Percentiles rank a stretch among this genome's conserved stretches.
phyloP scores from a whole-genome alignment of 345 rosid genomes.

The Rhizophora apiculata region DNA sequence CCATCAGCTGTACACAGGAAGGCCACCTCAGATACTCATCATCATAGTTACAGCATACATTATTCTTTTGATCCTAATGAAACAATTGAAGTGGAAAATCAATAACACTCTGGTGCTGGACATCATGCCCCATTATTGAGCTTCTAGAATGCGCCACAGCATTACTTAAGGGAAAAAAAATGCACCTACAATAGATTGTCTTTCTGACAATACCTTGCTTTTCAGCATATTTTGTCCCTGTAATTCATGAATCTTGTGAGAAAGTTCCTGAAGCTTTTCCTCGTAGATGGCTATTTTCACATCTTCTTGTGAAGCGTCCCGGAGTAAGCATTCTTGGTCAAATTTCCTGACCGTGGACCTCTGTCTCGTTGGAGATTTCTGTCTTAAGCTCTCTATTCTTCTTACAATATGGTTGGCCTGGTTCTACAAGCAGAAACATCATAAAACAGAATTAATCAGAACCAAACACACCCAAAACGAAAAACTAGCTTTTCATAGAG shows the following conservation, averaged over 20 bases:
- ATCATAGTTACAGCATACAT: too few species aligned
- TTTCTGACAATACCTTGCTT: constrained; percentile 44
- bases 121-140: neutral
- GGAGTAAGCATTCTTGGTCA: constrained; percentile 22
- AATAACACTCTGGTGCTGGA: too few species aligned
- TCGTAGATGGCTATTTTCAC: constrained; percentile 34
- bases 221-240: constrained; percentile 52
- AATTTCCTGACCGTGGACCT: constrained; percentile 23
- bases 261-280: constrained; percentile 64
- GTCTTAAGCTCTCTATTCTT: constrained; percentile 44
- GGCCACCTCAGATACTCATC: too few species aligned
- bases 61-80: too few species aligned
- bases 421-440: constrained; percentile 38
- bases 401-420: constrained; percentile 47
- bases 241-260: constrained; percentile 47
- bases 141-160: neutral
- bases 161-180: neutral
- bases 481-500: neutral
- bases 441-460: neutral
- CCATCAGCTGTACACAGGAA: too few species aligned
- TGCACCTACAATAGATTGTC: too few species aligned
- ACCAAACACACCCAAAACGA: neutral
- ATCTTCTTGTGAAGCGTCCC: constrained; percentile 21
- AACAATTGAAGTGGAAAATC: too few species aligned
- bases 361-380: constrained; percentile 3